Base-by-base conservation (phyloP, 78 protist species). In the Dictyostelium firmibasis region DNA sequence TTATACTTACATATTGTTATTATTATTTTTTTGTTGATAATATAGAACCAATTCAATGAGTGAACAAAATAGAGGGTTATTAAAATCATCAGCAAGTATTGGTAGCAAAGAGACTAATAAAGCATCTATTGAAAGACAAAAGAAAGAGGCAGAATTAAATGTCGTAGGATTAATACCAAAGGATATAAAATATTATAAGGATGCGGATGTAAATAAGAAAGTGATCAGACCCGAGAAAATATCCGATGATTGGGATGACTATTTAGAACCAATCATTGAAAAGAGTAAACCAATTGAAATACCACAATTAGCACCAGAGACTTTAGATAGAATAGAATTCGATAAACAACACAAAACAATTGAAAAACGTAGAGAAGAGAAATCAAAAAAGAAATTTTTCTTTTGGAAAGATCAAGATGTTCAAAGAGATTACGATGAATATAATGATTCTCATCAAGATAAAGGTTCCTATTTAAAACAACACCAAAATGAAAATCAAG, bases 61-160 rank as follows among this genome's bases (percentile, higher is more conserved):
- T 60, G 43, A 60, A 16, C 47, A 88, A 16, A 77, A 77, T 9
- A 33, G 93, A 41, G 70, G 35, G 9, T 36, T 88, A 23, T 67
- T 88, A 25, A 88, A 88, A 67, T 16, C 93, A 31, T 79, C 93
- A 35, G 25, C 86, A 18, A 79, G 70, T 18, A 29, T 88, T 6
- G 93, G 93, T 43, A 64, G 38, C 7, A 88, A 88, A 88, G 93
- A 88, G 20, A 78, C 93, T 23, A 88, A 88, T 67, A 88, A 88
- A 44, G 86, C 67, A 43, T 53, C 93, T 8, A 53, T 79, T 25
- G 81, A 41, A 41, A 53, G 93, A 64, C 75, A 44, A 25, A 60
- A 88, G 50, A 57, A 77, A 60, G 93, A 88, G 31, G 23, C 31
- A 1, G 76, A 78, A 43, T 44, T 88, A 9, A 78, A 77, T 35